phyloP scores from a whole-genome alignment of 208 protist genomes.

The Angomonas deanei region DNA sequence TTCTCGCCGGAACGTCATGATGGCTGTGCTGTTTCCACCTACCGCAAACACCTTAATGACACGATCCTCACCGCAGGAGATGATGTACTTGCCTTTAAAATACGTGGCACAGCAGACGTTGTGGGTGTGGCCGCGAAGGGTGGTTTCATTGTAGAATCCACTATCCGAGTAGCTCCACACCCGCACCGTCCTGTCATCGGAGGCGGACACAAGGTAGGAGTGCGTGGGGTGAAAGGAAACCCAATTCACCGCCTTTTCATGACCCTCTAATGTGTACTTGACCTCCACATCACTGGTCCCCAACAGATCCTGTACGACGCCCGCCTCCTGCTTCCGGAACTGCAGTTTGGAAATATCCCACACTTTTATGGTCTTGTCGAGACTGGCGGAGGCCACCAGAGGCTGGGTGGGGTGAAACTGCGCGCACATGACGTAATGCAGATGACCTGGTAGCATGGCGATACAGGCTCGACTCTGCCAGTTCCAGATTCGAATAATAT shows the following conservation, averaged over 20 bases:
- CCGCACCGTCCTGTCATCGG: conserved; percentile 97
- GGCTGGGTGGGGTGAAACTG: conserved; percentile 94
- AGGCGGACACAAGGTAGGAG: conserved; percentile 93
- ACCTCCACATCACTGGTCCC: conserved; percentile 91
- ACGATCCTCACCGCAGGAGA: conserved; percentile 95
- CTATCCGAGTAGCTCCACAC: conserved; percentile 93
- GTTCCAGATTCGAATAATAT: conserved; percentile 99
- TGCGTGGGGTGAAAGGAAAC: conserved; percentile 96
- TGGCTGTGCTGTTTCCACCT: conserved; percentile 6
- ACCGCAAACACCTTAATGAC: conserved; percentile 93
- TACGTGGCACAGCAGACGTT: conserved; percentile 97
- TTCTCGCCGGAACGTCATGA: conserved; percentile 93
- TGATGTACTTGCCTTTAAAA: conserved; percentile 96
- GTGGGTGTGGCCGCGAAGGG: conserved; percentile 95
- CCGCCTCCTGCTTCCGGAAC: conserved; percentile 44
- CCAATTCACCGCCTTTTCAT: conserved; percentile 99
- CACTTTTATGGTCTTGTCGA: conserved; percentile 99
- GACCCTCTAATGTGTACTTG: conserved; percentile 96
- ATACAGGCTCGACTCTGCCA: conserved; percentile 96
- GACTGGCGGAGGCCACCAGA: conserved; percentile 96
- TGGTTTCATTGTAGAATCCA: conserved; percentile 86
- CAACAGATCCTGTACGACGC: conserved; percentile 91
- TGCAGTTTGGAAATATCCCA: conserved; percentile 97
- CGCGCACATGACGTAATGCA: conserved; percentile 99
- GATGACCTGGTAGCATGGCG: conserved; percentile 93